Base-by-base conservation (phyloP, 2,329 filamentous ascomycete species). In the Botrytis fabae region DNA sequence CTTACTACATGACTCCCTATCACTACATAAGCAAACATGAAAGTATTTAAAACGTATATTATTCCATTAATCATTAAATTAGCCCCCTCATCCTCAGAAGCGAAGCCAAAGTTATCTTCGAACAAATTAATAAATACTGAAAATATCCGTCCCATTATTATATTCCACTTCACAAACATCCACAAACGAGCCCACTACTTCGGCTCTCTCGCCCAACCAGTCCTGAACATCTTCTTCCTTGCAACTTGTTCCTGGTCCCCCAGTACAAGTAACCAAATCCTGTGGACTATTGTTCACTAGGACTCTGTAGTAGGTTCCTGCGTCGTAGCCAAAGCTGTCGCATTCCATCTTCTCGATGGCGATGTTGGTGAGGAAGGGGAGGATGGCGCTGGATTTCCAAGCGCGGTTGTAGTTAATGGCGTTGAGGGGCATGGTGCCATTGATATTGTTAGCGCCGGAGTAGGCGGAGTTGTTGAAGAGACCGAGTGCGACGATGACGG, bases 331-430 rank as follows among this genome's bases (percentile, higher is more conserved):
- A 74, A 84, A 85, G 73, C 83, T 84, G 62, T 85, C 83, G 76
- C 86, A 88, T 44, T 84, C 79, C 83, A 88, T 84, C 74, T 83
- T 84, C 81, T 88, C 86, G 32, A 88, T 82, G 1, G 84, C 86
- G 46, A 88, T 81, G 77, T 88, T 87, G 6, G 85, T 84, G 70
- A 88, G 76, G 79, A 88, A 88, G 0, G 85, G 85, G n/a, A 88
- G 78, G 76, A 88, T 85, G 69, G 83, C 81, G n/a, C 83, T 85
- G 8, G 83, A 86, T 74, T 82, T 82, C 86, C 86, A 88, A 5
- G 81, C 83, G 35, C 86, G 83, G 32, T 81, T 79, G 75, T 85
- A 83, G 79, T 88, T 88, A 75, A 86, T 83, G 59, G 78, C 80
- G 71, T 83, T 79, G 5, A 81, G 76, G 0, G 86, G 85, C 86